Evolutionary conservation across 2,329 filamentous ascomycete genomes (phyloP).

Genomic region (Scopulariopsis brevicaulis): DNA sequence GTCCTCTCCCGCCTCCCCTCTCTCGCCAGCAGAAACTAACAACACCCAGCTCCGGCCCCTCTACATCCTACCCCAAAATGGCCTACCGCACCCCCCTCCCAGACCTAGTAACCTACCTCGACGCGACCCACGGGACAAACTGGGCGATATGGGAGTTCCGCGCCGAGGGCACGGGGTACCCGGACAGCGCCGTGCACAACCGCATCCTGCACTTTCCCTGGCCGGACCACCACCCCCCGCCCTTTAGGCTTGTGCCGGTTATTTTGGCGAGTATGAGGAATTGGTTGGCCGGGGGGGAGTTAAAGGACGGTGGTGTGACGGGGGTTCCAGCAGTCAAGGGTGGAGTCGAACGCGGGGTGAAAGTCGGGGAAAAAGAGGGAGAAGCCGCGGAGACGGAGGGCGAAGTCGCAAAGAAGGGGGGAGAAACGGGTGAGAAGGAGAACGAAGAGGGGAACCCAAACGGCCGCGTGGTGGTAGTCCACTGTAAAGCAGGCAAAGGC

Average conservation of each 20-base stretch:
- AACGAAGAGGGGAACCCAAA: slow-evolving; percentile 12
- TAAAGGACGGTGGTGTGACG: slow-evolving; percentile 13
- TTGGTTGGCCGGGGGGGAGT: slow-evolving; percentile 54
- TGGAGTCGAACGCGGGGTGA: neutral
- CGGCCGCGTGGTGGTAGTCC: slow-evolving; percentile 70
- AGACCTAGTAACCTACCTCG: slow-evolving; percentile 76
- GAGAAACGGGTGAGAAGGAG: slow-evolving; percentile 4
- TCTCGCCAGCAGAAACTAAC: neutral
- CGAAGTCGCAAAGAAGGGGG: slow-evolving; percentile 13
- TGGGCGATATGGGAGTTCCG: slow-evolving; percentile 99
- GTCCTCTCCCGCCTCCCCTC: neutral
- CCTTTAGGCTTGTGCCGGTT: slow-evolving; percentile 77
- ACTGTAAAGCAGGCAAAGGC: slow-evolving; percentile 96
- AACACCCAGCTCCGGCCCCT: slow-evolving; percentile 67
- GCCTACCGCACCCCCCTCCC: slow-evolving; percentile 92
- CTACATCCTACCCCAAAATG: slow-evolving; percentile 76
- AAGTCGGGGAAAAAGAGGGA: slow-evolving; percentile 11
- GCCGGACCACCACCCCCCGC: slow-evolving; percentile 94
- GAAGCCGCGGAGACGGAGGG: slow-evolving; percentile 10
- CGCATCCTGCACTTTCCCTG: slow-evolving; percentile 87
- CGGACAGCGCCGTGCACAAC: slow-evolving; percentile 76
- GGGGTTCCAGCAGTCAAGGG: neutral
- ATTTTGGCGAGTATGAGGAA: slow-evolving; percentile 90
- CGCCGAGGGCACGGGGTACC: slow-evolving; percentile 92
- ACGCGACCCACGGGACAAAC: slow-evolving; percentile 67